These are phyloP conservation scores for Saccharomycopsis guyanensis DNA, from an alignment of 805 yeast genomes.

Conservation along the genomic window DNA sequence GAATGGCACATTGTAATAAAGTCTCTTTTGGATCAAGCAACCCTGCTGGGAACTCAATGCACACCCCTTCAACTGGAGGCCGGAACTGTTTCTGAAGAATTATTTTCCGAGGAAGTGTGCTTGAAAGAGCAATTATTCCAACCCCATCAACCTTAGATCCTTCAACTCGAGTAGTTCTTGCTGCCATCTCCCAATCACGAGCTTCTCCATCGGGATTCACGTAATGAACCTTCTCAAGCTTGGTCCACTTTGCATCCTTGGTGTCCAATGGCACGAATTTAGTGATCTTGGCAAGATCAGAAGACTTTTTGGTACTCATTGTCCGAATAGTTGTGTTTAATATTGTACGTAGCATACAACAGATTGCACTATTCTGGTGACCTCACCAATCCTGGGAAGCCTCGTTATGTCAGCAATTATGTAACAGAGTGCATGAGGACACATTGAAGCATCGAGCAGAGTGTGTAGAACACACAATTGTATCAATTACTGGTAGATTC, in stretches of 20 bases:
- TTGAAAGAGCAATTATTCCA: slow-evolving; percentile 72
- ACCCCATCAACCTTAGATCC: slow-evolving; percentile 77
- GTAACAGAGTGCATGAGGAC: too few relatives aligned
- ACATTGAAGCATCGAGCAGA: too few relatives aligned
- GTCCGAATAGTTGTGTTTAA: too few relatives aligned
- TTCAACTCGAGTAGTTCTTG: slow-evolving; percentile 63
- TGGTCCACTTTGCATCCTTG: slow-evolving; percentile 52
- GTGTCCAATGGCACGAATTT: slow-evolving; percentile 2
- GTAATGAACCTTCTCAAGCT: slow-evolving; percentile 58
- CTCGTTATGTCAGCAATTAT: too few relatives aligned
- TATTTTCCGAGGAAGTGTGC: slow-evolving; percentile 34
- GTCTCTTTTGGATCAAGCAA: slow-evolving; percentile 79
- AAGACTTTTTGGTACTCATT: slow-evolving; percentile 14
- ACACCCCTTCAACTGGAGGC: slow-evolving; percentile 84
- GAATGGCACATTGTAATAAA: slow-evolving; percentile 68
- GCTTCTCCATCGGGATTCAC: slow-evolving; percentile 60
- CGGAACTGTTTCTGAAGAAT: slow-evolving; percentile 85
- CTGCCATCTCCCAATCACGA: slow-evolving; percentile 89
- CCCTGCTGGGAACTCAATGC: slow-evolving; percentile 95
- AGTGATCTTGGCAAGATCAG: slow-evolving; percentile 15
- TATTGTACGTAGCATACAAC: too few relatives aligned
- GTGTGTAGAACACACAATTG: too few relatives aligned
- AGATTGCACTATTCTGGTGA: too few relatives aligned
- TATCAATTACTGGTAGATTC: too few relatives aligned
- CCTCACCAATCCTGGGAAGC: too few relatives aligned